These are phyloP conservation scores for Hymenotorrendiella dingleyae DNA, from an alignment of 2,329 filamentous ascomycete species.

Conservation along the genomic window DNA sequence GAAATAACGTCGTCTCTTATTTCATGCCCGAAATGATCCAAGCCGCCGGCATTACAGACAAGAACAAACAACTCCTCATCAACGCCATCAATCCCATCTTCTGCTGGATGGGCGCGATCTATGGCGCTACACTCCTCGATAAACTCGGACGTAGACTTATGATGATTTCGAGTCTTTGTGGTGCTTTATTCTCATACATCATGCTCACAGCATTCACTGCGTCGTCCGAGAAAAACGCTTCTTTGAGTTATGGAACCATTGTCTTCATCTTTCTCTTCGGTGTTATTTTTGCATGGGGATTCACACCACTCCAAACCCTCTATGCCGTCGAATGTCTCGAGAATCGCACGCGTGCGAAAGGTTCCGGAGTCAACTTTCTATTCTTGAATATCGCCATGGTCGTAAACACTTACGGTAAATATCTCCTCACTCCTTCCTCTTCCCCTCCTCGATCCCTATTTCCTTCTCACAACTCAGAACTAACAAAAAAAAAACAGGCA, in stretches of 20 bases:
- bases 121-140: constrained; percentile 39
- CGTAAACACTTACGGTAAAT: constrained; percentile 33
- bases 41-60: constrained; percentile 31
- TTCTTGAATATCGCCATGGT: constrained; percentile 34
- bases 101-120: constrained; percentile 37
- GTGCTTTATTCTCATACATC: constrained; percentile 15
- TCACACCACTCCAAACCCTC: constrained; percentile 39
- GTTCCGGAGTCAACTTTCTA: constrained; percentile 37
- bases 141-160: constrained; percentile 38
- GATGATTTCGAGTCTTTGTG: constrained; percentile 31
- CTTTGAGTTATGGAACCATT: constrained; percentile 40
- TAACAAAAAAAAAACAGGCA: no score
- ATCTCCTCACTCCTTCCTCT: no score
- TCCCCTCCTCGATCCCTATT: no score
- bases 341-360: constrained; percentile 42
- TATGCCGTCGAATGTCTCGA: constrained; percentile 44
- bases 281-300: constrained; percentile 37
- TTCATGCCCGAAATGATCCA: constrained; percentile 39
- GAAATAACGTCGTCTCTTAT: constrained; percentile 40
- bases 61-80: constrained; percentile 29
- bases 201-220: constrained; percentile 28
- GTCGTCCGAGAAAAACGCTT: constrained; percentile 24
- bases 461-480: no score
- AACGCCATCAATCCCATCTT: constrained; percentile 33
- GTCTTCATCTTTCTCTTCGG: constrained; percentile 43